phyloP scores from a whole-genome alignment of 306 rosid genomes.

The Cucurbita maxima region DNA sequence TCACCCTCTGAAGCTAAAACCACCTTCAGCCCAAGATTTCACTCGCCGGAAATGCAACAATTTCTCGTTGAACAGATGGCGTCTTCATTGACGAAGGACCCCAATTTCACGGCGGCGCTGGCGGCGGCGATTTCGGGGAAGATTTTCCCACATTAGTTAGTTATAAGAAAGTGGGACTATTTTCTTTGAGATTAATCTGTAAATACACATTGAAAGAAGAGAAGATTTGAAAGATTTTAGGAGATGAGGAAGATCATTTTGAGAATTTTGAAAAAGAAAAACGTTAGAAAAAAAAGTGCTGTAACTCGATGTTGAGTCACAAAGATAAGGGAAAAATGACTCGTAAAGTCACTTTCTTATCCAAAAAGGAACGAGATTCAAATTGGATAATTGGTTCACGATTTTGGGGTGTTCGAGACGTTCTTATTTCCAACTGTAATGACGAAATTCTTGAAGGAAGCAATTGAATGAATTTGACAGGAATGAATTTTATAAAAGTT shows the following conservation, averaged over 20 bases:
- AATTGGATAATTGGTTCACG: background rate
- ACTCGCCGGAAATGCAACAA: conserved; percentile 41
- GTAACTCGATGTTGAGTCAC: too few species aligned
- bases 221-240: background rate
- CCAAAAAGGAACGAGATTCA: background rate
- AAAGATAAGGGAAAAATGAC: too few species aligned
- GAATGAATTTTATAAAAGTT: background rate
- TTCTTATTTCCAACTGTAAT: background rate
- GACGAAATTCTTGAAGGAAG: background rate
- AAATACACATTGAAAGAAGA: conserved; percentile 36
- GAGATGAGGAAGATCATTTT: background rate
- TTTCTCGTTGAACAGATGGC: conserved; percentile 91
- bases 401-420: background rate
- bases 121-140: conserved; percentile 89
- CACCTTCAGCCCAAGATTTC: conserved; percentile 20
- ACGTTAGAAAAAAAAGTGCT: background rate
- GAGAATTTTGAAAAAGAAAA: background rate
- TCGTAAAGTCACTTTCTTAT: too few species aligned
- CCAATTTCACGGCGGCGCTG: conserved; percentile 81
- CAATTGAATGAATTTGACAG: background rate
- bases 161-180: background rate
- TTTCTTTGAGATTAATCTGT: conserved; percentile 32
- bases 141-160: conserved; percentile 16
- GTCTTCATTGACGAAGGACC: conserved; percentile 81
- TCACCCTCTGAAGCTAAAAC: conserved; percentile 19